Conservation (phyloP, 768 basidiomycete species). For the Leccinum pellstonianum region DNA sequence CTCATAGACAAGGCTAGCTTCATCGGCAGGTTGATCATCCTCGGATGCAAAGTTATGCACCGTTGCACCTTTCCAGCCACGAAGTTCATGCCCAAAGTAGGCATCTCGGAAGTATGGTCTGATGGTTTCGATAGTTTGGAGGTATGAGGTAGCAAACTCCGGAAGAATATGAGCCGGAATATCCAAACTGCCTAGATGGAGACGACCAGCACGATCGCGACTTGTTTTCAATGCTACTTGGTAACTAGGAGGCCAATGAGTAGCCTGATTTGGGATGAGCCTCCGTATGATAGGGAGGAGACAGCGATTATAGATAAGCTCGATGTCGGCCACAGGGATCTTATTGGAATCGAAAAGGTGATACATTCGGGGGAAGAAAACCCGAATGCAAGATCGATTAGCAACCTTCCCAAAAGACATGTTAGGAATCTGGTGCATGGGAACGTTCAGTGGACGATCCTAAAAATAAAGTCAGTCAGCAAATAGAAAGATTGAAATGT, state of each 20-base stretch:
- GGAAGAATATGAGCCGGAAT: neutral
- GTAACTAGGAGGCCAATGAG: constrained; percentile 4
- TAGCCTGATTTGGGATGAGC: neutral
- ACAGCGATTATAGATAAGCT: neutral
- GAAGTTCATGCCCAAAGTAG: too few relatives aligned
- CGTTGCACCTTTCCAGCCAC: too few relatives aligned
- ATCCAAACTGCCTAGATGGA: neutral
- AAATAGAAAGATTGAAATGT: too few relatives aligned
- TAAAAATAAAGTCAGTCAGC: too few relatives aligned
- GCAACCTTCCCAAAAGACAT: constrained; percentile 2
- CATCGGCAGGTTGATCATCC: too few relatives aligned
- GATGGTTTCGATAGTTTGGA: neutral
- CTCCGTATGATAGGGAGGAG: neutral
- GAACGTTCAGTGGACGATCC: neutral
- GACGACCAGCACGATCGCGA: neutral
- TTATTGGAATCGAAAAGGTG: neutral
- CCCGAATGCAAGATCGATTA: neutral
- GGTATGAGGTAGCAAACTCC: neutral
- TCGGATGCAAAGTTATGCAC: too few relatives aligned
- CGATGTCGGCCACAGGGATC: neutral
- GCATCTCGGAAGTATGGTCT: neutral
- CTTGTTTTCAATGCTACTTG: neutral
- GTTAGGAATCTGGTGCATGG: constrained; percentile 5
- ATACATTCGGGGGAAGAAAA: constrained; percentile 10
- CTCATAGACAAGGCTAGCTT: too few relatives aligned